Conservation (phyloP, 495 filamentous ascomycete genomes). For the Hypoxylon intermedium region DNA sequence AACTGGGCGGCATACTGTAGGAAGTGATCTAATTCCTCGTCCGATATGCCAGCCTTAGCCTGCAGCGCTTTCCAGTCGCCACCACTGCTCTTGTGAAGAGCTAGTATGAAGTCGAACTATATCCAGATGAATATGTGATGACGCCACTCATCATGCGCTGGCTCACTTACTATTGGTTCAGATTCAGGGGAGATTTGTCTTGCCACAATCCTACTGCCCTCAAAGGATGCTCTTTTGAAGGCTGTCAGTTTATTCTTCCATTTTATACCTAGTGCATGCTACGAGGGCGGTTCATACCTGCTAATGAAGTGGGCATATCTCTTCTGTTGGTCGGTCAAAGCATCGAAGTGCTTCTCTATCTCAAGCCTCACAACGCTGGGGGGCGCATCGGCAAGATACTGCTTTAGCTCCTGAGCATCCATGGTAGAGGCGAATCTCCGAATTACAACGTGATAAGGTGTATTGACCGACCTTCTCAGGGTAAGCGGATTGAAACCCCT, state of each 20-base stretch:
- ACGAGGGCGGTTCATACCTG: slow-evolving; percentile 58
- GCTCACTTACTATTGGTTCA: slow-evolving; percentile 67
- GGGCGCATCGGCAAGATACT: slow-evolving; percentile 89
- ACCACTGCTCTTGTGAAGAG: slow-evolving; percentile 71
- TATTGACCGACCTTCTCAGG: background rate
- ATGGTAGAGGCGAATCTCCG: slow-evolving; percentile 35
- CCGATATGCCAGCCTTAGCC: slow-evolving; percentile 70
- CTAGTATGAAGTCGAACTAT: slow-evolving; percentile 82
- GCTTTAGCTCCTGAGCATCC: slow-evolving; percentile 63
- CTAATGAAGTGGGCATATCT: slow-evolving; percentile 93
- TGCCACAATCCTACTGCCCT: slow-evolving; percentile 82
- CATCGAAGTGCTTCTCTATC: slow-evolving; percentile 88
- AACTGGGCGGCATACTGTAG: slow-evolving; percentile 89
- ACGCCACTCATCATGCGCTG: background rate
- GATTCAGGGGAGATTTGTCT: slow-evolving; percentile 92
- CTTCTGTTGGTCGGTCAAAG: slow-evolving; percentile 77
- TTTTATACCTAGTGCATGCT: background rate
- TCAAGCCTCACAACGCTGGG: slow-evolving; percentile 84
- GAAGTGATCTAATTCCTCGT: slow-evolving; percentile 75
- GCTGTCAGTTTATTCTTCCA: slow-evolving; percentile 10
- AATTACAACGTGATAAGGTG: background rate
- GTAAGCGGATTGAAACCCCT: background rate
- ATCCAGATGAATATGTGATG: slow-evolving; percentile 15
- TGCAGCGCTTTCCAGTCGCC: slow-evolving; percentile 82
- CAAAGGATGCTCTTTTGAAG: slow-evolving; percentile 73